Conservation (phyloP, 257 asterid genomes). For the Anisodus acutangulus region DNA sequence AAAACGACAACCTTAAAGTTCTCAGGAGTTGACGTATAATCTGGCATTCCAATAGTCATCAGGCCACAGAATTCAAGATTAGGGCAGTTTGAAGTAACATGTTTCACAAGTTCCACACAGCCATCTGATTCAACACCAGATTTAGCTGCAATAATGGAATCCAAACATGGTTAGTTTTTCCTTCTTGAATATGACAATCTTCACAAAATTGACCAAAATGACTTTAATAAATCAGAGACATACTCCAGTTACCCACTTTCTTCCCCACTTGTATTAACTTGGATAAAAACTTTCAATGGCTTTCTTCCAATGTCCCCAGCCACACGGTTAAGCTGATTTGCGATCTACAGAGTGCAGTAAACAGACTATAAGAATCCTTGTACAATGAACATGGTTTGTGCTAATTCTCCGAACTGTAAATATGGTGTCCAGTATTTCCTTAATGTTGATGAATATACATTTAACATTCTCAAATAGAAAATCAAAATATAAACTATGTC, state of each 20-base stretch:
- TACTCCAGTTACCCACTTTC: conserved; percentile 75
- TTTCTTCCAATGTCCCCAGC: conserved; percentile 77
- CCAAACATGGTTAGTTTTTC: conserved; percentile 14
- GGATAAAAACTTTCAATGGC: conserved; percentile 84
- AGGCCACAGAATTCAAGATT: conserved; percentile 88
- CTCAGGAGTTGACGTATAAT: conserved; percentile 96
- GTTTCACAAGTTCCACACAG: conserved; percentile 75
- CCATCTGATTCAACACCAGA: conserved; percentile 78
- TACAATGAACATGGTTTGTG: neutral
- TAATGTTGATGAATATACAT: neutral
- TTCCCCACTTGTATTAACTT: conserved; percentile 98
- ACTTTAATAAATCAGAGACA: conserved; percentile 34
- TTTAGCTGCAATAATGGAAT: conserved; percentile 66
- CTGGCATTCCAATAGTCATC: conserved; percentile 97
- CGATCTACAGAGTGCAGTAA: conserved; percentile 56
- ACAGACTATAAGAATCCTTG: conserved; percentile 10
- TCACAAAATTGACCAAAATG: neutral
- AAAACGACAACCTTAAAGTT: conserved; percentile 75
- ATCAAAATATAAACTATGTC: neutral
- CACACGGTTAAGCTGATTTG: conserved; percentile 78
- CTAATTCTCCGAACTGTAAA: neutral
- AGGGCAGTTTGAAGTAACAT: conserved; percentile 65
- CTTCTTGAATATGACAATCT: neutral
- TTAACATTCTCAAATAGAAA: neutral
- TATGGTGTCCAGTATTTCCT: neutral